Base-by-base conservation (phyloP, 2,329 filamentous ascomycete species). In the Nannizziopsis arthrosporioides region DNA sequence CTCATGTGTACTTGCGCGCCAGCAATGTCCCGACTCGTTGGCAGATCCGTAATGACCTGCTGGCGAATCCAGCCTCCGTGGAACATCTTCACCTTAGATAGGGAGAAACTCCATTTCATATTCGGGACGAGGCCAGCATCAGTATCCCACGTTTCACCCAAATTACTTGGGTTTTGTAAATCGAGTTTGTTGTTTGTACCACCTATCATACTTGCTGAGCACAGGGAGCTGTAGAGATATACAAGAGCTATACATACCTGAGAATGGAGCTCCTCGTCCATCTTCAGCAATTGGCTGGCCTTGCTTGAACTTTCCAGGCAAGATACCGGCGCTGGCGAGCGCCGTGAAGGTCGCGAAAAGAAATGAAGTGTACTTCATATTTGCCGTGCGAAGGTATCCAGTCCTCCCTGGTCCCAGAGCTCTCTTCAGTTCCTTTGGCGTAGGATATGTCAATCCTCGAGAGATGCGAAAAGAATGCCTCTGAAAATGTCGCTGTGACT, bases 41-140 rank as follows among this genome's bases (percentile, higher is more conserved):
- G 81, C 5, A 84, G 62, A 58, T 84, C 81, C n/a, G 76, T 75
- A 42, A 82, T 72, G 47, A 82, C 77, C 57, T 83, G 79, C 61
- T 82, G 75, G 18, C 80, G 71, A 1, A 77, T 74, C 80, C 80
- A 84, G 2, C 81, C 81, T 1, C 80, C 81, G 19, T 73, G 73
- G 44, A 79, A 69, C 32, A 83, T 69, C 18, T 71, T 72, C 1
- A 77, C 80, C 64, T 77, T 80, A 18, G 78, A 82, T 60, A 82
- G 76, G 0, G 78, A 82, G 63, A 84, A 84, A 46, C 77, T 76
- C 81, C 80, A 77, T 60, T 83, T 84, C 55, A 83, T 67, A 57
- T 84, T 84, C 0, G 77, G 76, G 0, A 84, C 80, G 9, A 73
- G 66, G 12, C 81, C 81, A 42, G 69, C 72, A 58, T 84, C 81